Base-by-base conservation (phyloP, 108 stramenopile genomes). In the Conticribra weissflogii region DNA sequence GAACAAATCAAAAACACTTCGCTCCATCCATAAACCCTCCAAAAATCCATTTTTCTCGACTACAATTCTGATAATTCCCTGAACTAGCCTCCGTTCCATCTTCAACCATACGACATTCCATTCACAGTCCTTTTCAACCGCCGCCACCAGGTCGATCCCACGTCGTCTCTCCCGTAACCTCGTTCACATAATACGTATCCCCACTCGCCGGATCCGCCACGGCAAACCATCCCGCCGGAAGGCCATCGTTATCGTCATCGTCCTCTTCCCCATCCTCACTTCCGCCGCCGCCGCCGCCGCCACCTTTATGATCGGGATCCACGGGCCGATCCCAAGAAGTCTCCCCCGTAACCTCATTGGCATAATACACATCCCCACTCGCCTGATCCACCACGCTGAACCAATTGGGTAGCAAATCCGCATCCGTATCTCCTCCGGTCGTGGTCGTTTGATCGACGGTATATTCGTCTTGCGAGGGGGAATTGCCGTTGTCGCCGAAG, bases 121-220 rank as follows among this genome's bases (percentile, higher is more conserved):
- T n/a, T n/a, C n/a, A n/a, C n/a, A n/a, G n/a, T n/a, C n/a, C n/a
- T n/a, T n/a, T n/a, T n/a, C n/a, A n/a, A n/a, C 36, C 12, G 36
- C 8, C 5, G 36, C 36, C 36, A 41, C 5, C 12, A 9, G 36
- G 36, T 41, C 12, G 5, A 41, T 41, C 91, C 91, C 88, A 41
- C 3, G 82, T 83, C 3, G 86, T 85, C 68, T 86, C 88, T 19
- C 88, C 87, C 23, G 92, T 93, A 0, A 65, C 63, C 63, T 89
- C 84, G 66, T 93, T 93, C 18, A 85, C 87, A 61, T 88, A 93
- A 76, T 90, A 93, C 1, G 81, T 78, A 21, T 53, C 67, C 0
- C 91, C 88, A 72, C 82, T 86, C 16, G 74, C 31, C 3, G 87
- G 88, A 53, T 93, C 91, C 28, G 78, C 79, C 19, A 86, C 29